Base-by-base conservation (phyloP, 139 green algal species). In the Asterochloris erici region DNA sequence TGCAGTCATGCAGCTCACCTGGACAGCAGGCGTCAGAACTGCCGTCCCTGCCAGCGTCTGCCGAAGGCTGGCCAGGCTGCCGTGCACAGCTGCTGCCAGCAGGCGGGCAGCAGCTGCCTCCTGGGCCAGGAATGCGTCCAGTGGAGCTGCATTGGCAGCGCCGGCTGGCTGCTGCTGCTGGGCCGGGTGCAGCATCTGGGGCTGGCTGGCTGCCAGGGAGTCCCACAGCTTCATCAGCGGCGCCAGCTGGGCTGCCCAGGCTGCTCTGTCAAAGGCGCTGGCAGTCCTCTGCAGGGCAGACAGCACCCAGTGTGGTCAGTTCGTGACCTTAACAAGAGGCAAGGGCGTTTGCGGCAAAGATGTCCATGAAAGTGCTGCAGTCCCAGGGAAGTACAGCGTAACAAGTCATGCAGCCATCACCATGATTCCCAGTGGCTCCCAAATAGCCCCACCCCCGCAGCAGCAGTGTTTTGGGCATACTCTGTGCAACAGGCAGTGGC, bases 211-310 rank as follows among this genome's bases (percentile, higher is more conserved):
- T 21, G 66, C 62, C 24, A 88, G 79, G 14, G 63, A 66, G 38
- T 94, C 89, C 89, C 92, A 94, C 73, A 91, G 86, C 77, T 85
- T 83, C 66, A 96, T 75, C 38, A 96, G 66, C 27, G 92, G 91
- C n/a, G 75, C 83, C 54, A 96, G 90, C 86, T 87, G 81, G 47
- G 38, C 29, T 28, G 75, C 54, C 92, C 92, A 96, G 64, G 83
- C 73, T 63, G 75, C 78, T 24, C 84, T 84, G 70, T 90, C 87
- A 84, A 91, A 93, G 28, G 79, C 85, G 23, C 29, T 10, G 0
- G 21, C 71, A 27, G 62, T 23, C 74, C 60, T 26, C 79, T 84
- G 82, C 76, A 70, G 23, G 9, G 19, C 24, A 47, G 26, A 38
- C 21, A 80, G 73, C 73, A 62, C 27, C 28, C 27, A 27, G 24